phyloP scores from a whole-genome alignment of 257 asterid species.

The Vinca minor region DNA sequence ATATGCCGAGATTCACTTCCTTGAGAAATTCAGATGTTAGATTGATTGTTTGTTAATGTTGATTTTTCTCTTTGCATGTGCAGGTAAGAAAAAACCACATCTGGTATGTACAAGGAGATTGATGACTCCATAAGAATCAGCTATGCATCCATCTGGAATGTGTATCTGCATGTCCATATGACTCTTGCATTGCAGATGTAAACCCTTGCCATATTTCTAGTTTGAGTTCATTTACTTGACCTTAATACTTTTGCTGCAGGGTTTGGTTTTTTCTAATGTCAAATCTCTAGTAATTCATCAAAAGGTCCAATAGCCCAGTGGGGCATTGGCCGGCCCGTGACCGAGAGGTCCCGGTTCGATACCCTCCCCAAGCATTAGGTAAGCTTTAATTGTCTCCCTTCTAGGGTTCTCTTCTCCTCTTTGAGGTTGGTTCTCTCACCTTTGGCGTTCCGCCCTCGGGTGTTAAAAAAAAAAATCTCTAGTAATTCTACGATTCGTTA shows the following conservation, averaged over 20 bases:
- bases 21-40: background rate
- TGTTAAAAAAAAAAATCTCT: too few relatives aligned
- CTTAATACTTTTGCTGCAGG: slow-evolving; percentile 37
- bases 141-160: slow-evolving; percentile 97
- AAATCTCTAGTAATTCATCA: too few relatives aligned
- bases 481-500: too few relatives aligned
- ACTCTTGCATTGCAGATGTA: slow-evolving; percentile 6
- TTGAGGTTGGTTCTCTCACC: too few relatives aligned
- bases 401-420: too few relatives aligned
- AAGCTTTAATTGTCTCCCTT: too few relatives aligned
- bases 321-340: too few relatives aligned
- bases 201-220: background rate
- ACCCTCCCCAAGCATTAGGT: too few relatives aligned
- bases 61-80: slow-evolving; percentile 11
- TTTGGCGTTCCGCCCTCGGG: too few relatives aligned
- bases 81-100: slow-evolving; percentile 81
- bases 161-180: slow-evolving; percentile 21
- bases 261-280: slow-evolving; percentile 80
- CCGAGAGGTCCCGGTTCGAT: too few relatives aligned
- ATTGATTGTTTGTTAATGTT: background rate
- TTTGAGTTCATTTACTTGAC: slow-evolving; percentile 7
- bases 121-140: slow-evolving; percentile 58
- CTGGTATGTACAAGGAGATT: slow-evolving; percentile 87
- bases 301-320: too few relatives aligned
- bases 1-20: background rate